These are phyloP conservation scores for Triticum dicoccoides DNA, from an alignment of 176 grass and related monocot species.

Conservation along the genomic window DNA sequence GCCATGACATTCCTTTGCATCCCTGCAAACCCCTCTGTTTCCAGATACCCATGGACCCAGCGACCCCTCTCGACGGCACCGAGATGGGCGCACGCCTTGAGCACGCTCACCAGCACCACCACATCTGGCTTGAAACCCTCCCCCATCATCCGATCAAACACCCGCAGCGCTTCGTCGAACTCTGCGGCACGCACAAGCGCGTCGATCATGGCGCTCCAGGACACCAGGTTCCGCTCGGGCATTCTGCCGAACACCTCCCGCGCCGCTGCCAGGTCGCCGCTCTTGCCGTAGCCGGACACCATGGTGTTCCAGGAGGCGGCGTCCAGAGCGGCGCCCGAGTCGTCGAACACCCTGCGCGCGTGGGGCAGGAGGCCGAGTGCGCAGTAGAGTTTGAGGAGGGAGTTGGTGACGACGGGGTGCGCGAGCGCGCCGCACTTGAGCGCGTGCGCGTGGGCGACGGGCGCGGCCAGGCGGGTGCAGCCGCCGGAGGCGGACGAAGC, in stretches of 20 bases:
- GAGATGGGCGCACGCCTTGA: constrained; percentile 56
- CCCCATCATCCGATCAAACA: constrained; percentile 49
- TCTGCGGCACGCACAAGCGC: constrained; percentile 23
- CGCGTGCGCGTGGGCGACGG: constrained; percentile 47
- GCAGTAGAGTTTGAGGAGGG: constrained; percentile 59
- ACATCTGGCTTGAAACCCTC: constrained; percentile 40
- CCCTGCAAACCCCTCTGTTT: constrained; percentile 10
- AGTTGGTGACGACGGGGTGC: constrained; percentile 61
- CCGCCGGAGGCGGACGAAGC: background rate
- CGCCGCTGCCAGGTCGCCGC: constrained; percentile 27
- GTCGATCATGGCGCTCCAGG: constrained; percentile 58
- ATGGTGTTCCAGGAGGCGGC: constrained; percentile 62
- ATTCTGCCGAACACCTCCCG: constrained; percentile 54
- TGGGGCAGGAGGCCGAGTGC: constrained; percentile 25
- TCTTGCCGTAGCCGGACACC: constrained; percentile 47
- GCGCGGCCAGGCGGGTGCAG: background rate
- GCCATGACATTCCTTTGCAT: constrained; percentile 39
- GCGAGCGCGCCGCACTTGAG: constrained; percentile 48
- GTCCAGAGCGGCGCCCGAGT: constrained; percentile 26
- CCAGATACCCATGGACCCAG: constrained; percentile 40
- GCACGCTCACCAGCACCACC: constrained; percentile 46
- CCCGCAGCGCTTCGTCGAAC: constrained; percentile 32
- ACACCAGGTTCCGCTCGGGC: constrained; percentile 49
- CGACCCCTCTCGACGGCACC: constrained; percentile 42
- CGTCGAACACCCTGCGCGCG: constrained; percentile 55